phyloP scores from a whole-genome alignment of 2,329 filamentous ascomycete genomes.

The Calonectria henricotiae region DNA sequence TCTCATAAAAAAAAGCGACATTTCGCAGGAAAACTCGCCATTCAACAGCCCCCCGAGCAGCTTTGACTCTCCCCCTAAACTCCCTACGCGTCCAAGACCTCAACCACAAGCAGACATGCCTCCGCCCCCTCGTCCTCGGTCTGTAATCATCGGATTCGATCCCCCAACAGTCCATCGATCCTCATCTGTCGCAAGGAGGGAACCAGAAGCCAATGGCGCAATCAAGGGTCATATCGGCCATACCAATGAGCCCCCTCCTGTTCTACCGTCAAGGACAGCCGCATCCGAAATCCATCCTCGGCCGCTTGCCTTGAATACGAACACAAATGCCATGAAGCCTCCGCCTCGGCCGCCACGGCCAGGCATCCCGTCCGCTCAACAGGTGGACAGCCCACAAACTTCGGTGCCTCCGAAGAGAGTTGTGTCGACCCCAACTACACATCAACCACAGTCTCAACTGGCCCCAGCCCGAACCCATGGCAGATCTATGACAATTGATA shows the following conservation, averaged over 20 bases:
- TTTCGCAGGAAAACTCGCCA: conserved; percentile 75
- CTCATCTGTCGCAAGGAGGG: conserved; percentile 62
- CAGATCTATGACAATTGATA: conserved; percentile 59
- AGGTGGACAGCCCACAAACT: conserved; percentile 39
- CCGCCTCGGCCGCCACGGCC: conserved; percentile 66
- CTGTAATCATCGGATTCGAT: conserved; percentile 60
- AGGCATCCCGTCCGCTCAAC: conserved; percentile 49
- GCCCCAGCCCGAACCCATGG: conserved; percentile 54
- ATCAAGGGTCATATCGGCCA: conserved; percentile 57
- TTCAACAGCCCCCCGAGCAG: conserved; percentile 91
- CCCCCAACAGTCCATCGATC: conserved; percentile 70
- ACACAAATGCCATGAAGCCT: conserved; percentile 46
- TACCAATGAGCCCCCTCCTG: conserved; percentile 64
- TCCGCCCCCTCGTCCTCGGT: conserved; percentile 44
- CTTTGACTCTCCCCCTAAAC: conserved; percentile 69
- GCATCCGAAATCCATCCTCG: conserved; percentile 50
- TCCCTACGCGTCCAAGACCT: conserved; percentile 69
- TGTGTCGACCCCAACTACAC: conserved; percentile 54
- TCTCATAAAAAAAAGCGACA: conserved; percentile 40
- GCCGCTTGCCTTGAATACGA: conserved; percentile 40
- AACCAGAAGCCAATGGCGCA: conserved; percentile 62
- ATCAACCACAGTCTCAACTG: conserved; percentile 54
- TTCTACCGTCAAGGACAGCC: conserved; percentile 67
- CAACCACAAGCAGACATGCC: conserved; percentile 48
- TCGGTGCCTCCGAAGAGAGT: conserved; percentile 54